Evolutionary conservation across 805 yeast species (phyloP).

Genomic region (Phaffomyces antillensis): DNA sequence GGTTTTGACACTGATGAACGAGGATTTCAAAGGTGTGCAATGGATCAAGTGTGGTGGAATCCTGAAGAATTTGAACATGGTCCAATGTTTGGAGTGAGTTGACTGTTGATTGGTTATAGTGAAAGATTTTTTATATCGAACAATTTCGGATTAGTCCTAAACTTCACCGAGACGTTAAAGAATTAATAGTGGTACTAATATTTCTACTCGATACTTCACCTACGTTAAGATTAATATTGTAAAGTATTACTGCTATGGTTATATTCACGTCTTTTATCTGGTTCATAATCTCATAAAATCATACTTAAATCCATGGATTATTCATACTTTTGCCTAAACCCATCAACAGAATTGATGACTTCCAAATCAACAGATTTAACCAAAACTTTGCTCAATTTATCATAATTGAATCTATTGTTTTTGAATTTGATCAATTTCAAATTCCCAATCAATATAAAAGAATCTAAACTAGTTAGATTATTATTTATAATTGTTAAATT

Average conservation of each 20-base stretch:
- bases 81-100: too few relatives aligned
- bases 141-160: too few relatives aligned
- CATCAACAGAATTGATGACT: background rate
- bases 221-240: too few relatives aligned
- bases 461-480: conserved; percentile 3
- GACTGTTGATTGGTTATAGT: too few relatives aligned
- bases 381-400: background rate
- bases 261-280: too few relatives aligned
- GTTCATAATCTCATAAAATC: background rate
- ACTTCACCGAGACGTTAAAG: too few relatives aligned
- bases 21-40: background rate
- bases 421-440: conserved; percentile 4
- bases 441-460: conserved; percentile 11
- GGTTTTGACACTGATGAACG: too few relatives aligned
- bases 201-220: too few relatives aligned
- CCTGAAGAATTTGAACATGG: background rate
- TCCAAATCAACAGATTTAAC: conserved; percentile 8
- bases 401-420: background rate
- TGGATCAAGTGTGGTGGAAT: background rate
- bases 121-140: too few relatives aligned
- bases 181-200: too few relatives aligned
- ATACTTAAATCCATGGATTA: too few relatives aligned
- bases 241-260: too few relatives aligned
- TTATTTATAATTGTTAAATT: conserved; percentile 5
- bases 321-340: background rate